phyloP scores from a whole-genome alignment of 2,329 filamentous ascomycete genomes.

The Cordyceps fumosorosea region DNA sequence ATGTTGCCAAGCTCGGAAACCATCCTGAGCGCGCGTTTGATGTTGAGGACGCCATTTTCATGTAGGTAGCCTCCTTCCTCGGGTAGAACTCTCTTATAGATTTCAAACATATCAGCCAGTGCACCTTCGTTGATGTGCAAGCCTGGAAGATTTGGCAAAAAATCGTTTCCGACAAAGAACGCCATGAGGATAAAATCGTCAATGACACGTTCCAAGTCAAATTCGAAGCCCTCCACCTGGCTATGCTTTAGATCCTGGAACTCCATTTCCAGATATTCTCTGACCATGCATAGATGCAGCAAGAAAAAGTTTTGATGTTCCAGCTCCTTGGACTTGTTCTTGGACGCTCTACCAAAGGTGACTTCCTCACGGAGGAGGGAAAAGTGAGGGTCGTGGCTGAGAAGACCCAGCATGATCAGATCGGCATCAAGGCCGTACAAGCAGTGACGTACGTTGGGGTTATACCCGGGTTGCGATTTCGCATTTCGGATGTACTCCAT shows the following conservation, averaged over 20 bases:
- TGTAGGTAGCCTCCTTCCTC: constrained; percentile 93
- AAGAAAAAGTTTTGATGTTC: constrained; percentile 99
- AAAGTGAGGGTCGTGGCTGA: constrained; percentile 98
- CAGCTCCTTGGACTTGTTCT: constrained; percentile 88
- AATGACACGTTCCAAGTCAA: constrained; percentile 93
- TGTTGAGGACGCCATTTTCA: constrained; percentile 85
- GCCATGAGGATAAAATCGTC: constrained; percentile 99
- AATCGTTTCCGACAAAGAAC: constrained; percentile 99
- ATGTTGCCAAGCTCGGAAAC: constrained; percentile 81
- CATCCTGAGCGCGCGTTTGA: constrained; percentile 69
- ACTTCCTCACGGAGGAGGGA: constrained; percentile 95
- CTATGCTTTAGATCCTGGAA: constrained; percentile 85
- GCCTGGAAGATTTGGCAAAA: constrained; percentile 91
- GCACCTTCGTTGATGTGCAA: constrained; percentile 98
- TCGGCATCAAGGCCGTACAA: constrained; percentile 96
- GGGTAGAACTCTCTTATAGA: constrained; percentile 88
- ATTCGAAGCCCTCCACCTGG: constrained; percentile 66
- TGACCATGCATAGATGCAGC: constrained; percentile 93
- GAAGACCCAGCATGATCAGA: constrained; percentile 93
- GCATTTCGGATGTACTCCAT: constrained; percentile 99
- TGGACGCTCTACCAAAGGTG: constrained; percentile 83
- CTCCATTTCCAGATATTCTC: constrained; percentile 93
- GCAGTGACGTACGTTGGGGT: constrained; percentile 91
- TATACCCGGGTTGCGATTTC: constrained; percentile 89
- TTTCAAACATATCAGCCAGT: constrained; percentile 90